A percentile compares a stretch with the other conserved stretches of the same genome.
Evolutionary conservation across 345 rosid genomes (phyloP).

Genomic region (Aurinia saxatilis): DNA sequence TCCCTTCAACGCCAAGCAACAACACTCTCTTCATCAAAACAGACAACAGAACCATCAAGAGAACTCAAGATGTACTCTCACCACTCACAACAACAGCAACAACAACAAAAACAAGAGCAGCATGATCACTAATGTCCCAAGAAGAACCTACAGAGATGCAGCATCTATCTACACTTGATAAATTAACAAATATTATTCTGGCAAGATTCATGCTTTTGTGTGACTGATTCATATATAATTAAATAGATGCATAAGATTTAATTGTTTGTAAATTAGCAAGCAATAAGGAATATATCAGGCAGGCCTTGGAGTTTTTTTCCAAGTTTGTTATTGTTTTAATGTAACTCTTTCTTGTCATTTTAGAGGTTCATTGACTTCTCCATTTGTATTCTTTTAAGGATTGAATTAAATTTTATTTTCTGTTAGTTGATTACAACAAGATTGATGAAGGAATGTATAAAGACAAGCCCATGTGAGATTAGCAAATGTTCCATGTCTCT

Average conservation of each 20-base stretch:
- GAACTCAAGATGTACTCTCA: slow-evolving; percentile 24
- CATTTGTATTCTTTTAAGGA: slow-evolving; percentile 17
- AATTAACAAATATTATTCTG: background rate
- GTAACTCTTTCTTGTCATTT: slow-evolving; percentile 8
- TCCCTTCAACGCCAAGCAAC: slow-evolving; percentile 43
- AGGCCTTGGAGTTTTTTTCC: slow-evolving; percentile 8
- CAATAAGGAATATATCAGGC: slow-evolving; percentile 7
- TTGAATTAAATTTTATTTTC: background rate
- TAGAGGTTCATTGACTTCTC: slow-evolving; percentile 13
- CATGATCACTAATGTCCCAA: slow-evolving; percentile 22
- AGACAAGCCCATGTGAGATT: slow-evolving; percentile 24
- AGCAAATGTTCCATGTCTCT: slow-evolving; percentile 26
- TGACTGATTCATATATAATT: slow-evolving; percentile 14
- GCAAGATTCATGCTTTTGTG: slow-evolving; percentile 11
- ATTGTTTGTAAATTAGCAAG: slow-evolving; percentile 23
- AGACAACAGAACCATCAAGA: slow-evolving; percentile 24
- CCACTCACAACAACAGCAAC: slow-evolving; percentile 2
- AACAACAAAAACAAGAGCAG: slow-evolving; percentile 9
- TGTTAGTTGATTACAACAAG: slow-evolving; percentile 8
- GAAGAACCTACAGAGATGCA: slow-evolving; percentile 32
- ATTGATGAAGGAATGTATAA: slow-evolving; percentile 14
- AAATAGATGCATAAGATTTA: slow-evolving; percentile 13
- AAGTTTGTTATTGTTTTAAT: slow-evolving; percentile 7
- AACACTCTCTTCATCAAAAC: slow-evolving; percentile 24
- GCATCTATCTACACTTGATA: slow-evolving; percentile 24